A percentile compares a stretch with the other conserved stretches of the same genome.
Evolutionary conservation across 306 rosid genomes (phyloP).

Genomic region (Corylus americana): DNA sequence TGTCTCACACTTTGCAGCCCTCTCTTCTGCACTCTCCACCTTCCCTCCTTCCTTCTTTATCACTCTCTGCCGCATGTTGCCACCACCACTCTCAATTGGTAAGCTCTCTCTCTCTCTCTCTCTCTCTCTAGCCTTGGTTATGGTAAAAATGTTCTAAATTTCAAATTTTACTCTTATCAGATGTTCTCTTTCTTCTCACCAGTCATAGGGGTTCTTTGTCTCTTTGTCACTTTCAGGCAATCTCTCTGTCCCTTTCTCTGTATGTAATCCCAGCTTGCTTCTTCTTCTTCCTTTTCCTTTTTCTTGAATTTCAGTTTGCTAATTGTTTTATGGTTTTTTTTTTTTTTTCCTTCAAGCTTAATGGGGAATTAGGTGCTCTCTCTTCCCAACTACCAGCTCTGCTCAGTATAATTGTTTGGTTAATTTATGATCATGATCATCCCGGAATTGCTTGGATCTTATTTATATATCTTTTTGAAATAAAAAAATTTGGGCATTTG

Average conservation of each 20-base stretch:
- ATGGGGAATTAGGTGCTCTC: neutral
- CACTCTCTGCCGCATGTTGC: slow-evolving; percentile 38
- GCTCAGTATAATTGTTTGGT: neutral
- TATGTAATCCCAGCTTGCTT: neutral
- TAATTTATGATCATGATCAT: neutral
- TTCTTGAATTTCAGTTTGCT: neutral
- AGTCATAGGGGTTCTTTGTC: slow-evolving; percentile 36
- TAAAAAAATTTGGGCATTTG: neutral
- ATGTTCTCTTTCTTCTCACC: slow-evolving; percentile 38
- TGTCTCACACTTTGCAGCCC: slow-evolving; percentile 35
- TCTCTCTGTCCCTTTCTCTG: slow-evolving; percentile 6
- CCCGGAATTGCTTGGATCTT: neutral
- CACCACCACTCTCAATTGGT: slow-evolving; percentile 37
- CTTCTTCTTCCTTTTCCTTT: neutral
- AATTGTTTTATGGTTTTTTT: neutral
- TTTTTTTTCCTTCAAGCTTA: neutral
- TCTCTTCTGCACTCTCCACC: slow-evolving; percentile 11
- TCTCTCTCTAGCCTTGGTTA: slow-evolving; percentile 15
- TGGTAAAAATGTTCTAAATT: slow-evolving; percentile 13
- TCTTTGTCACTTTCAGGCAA: slow-evolving; percentile 37
- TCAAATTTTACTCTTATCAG: slow-evolving; percentile 32
- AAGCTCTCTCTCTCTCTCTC: slow-evolving; percentile 19
- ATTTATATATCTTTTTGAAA: neutral
- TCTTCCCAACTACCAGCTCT: neutral
- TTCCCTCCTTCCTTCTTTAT: slow-evolving; percentile 3